Percentiles rank a stretch among this genome's conserved stretches.
These are phyloP conservation scores for Capronia coronata DNA, from an alignment of 2,329 filamentous ascomycete species.

Conservation along the genomic window DNA sequence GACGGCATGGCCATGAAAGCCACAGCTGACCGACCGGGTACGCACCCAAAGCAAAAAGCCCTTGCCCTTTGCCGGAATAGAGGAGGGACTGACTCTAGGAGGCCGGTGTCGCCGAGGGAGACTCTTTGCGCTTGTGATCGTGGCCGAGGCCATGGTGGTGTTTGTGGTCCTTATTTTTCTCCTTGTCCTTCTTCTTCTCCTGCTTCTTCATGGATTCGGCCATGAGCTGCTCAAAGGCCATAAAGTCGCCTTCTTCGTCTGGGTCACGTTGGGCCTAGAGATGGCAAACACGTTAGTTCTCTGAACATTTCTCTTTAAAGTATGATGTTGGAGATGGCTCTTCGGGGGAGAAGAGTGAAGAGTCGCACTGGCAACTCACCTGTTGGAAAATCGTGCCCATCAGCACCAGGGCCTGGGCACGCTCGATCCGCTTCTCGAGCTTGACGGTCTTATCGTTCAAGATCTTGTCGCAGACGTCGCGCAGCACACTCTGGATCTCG, in stretches of 20 bases:
- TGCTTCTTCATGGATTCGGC: slow-evolving; percentile 95
- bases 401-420: slow-evolving; percentile 81
- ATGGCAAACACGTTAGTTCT: slow-evolving; percentile 1
- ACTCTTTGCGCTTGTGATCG: not conserved
- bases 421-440: slow-evolving; percentile 77
- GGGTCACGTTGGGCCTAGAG: slow-evolving; percentile 74
- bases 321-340: no score
- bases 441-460: slow-evolving; percentile 73
- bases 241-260: slow-evolving; percentile 96
- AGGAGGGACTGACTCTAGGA: not conserved
- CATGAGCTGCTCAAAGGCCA: slow-evolving; percentile 97
- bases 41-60: not conserved
- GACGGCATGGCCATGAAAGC: no score
- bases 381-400: slow-evolving; percentile 84
- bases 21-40: no score
- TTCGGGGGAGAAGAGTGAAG: no score
- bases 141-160: slow-evolving; percentile 11
- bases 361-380: slow-evolving; percentile 54
- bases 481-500: slow-evolving; percentile 91
- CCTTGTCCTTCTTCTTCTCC: slow-evolving; percentile 61
- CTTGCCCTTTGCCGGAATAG: no score
- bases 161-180: slow-evolving; percentile 32
- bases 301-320: no score
- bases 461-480: slow-evolving; percentile 88
- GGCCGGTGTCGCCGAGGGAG: not conserved